A percentile compares a stretch with the other conserved stretches of the same genome.
Conservation (phyloP, 495 filamentous ascomycete genomes). For the Penicillium lividum region DNA sequence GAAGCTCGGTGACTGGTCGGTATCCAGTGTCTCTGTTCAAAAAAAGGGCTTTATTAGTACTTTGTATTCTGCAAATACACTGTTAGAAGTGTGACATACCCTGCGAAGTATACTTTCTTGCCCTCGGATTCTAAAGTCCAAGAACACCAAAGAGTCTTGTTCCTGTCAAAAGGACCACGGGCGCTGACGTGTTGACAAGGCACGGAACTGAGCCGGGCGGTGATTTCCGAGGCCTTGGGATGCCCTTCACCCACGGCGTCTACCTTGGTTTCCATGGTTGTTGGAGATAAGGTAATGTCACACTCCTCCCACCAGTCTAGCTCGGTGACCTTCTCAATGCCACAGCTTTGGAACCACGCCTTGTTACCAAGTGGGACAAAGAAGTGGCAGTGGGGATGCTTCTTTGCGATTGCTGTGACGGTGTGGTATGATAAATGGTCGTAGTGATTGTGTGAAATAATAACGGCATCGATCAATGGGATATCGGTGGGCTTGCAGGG, state of each 20-base stretch:
- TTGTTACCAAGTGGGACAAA: constrained; percentile 89
- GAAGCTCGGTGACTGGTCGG: constrained; percentile 69
- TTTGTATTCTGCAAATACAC: too few relatives aligned
- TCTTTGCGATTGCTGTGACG: constrained; percentile 66
- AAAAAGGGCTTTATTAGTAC: not conserved
- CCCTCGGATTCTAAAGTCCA: constrained; percentile 78
- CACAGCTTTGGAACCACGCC: constrained; percentile 73
- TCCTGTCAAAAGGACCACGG: constrained; percentile 65
- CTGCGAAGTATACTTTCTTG: constrained; percentile 47
- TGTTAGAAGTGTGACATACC: constrained; percentile 27
- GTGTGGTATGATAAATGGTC: constrained; percentile 84
- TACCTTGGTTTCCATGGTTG: constrained; percentile 23
- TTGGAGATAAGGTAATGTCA: constrained; percentile 63
- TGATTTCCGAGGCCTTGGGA: constrained; percentile 51
- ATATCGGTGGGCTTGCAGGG: constrained; percentile 80
- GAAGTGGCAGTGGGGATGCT: constrained; percentile 80
- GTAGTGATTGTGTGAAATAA: constrained; percentile 94
- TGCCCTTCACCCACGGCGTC: constrained; percentile 29
- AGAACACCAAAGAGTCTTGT: constrained; percentile 79
- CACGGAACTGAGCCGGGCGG: constrained; percentile 75
- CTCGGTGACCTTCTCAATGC: constrained; percentile 76
- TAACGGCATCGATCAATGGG: constrained; percentile 80
- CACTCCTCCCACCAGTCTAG: constrained; percentile 95
- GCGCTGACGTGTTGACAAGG: constrained; percentile 85
- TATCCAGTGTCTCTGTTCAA: constrained; percentile 70